Base-by-base conservation (phyloP, 2,329 filamentous ascomycete genomes). In the Chaetoscypha palmicola region DNA sequence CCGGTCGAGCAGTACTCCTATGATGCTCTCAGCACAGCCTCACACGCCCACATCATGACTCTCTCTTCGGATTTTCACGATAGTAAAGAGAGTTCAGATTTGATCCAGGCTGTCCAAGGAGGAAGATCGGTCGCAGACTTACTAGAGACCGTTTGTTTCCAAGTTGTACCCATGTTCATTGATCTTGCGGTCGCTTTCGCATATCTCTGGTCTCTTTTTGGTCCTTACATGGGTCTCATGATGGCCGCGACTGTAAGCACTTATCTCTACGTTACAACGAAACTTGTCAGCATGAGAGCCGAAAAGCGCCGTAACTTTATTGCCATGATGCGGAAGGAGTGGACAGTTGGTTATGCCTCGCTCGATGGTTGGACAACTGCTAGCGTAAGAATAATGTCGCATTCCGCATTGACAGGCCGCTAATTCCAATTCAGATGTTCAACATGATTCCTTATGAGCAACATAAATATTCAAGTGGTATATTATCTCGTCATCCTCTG, bases 21-120 rank as follows among this genome's bases (percentile, higher is more conserved):
- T 50, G 68, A 72, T 37, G 68, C 71, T 14, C 69, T 86, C 36
- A 74, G 71, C 9, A 73, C 73, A 1, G 70, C 77, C 2, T 75
- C 80, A 0, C 86, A 84, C 58, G 69, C 73, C 45, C 81, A 86
- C 46, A 71, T 86, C 24, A 79, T 87, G 71, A 69, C 67, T n/a
- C 67, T 86, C 1, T 81, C 79, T 0, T 81, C 81, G 65, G 79
- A 85, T 48, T 86, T 85, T 43, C 82, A 87, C 57, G 76, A 77
- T 14, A 72, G 73, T 38, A 81, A 82, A 50, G 72, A 76, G 42
- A 79, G 77, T 1, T 79, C 77, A 1, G 76, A 83, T 48, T 67
- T 86, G 0, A 76, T 79, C 59, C 74, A 77, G 50, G 74, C 79
- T 2, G 72, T 86, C n/a, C 69, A 74, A 39, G 79, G 83, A 52